These are phyloP conservation scores for Tardiomyces digboiensis DNA, from an alignment of 1,139 yeast genomes.

Conservation along the genomic window DNA sequence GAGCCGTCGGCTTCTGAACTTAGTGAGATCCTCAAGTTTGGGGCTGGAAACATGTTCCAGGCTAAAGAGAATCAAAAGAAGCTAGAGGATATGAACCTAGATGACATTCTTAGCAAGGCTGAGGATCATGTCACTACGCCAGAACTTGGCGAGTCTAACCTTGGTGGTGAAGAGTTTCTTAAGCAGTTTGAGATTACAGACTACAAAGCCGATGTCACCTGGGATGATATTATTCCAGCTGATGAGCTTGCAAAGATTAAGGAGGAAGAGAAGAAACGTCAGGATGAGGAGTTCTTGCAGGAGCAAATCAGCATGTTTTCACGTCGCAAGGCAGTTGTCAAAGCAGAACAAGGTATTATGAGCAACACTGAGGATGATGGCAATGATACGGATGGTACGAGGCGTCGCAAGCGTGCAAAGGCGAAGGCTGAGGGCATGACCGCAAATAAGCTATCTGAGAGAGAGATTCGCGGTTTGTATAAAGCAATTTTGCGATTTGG, in stretches of 20 bases:
- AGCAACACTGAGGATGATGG: constrained; percentile 33
- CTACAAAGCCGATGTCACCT: constrained; percentile 94
- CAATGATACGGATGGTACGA: constrained; percentile 31
- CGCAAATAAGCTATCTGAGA: constrained; percentile 61
- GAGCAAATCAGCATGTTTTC: constrained; percentile 86
- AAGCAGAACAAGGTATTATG: constrained; percentile 34
- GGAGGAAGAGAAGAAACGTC: constrained; percentile 80
- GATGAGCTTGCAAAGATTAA: constrained; percentile 84
- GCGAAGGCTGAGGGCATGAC: constrained; percentile 29
- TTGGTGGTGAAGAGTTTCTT: constrained; percentile 97
- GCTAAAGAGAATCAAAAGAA: constrained; percentile 89
- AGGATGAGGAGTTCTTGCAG: constrained; percentile 78
- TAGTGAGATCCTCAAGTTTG: constrained; percentile 90
- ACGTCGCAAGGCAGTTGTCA: constrained; percentile 58
- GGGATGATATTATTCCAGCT: constrained; percentile 99
- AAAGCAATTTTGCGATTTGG: constrained; percentile 78
- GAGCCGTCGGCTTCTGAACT: constrained; percentile 85
- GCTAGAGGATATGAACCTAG: constrained; percentile 89
- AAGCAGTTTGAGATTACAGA: constrained; percentile 98
- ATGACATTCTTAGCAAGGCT: constrained; percentile 93
- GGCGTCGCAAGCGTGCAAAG: constrained; percentile 15
- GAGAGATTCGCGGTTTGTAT: constrained; percentile 82
- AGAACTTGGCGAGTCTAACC: constrained; percentile 89
- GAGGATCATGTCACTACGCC: constrained; percentile 97
- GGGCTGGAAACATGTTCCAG: constrained; percentile 98